A percentile compares a stretch with the other conserved stretches of the same genome.
Evolutionary conservation across 345 rosid genomes (phyloP).

Genomic region (Citrus sp.): DNA sequence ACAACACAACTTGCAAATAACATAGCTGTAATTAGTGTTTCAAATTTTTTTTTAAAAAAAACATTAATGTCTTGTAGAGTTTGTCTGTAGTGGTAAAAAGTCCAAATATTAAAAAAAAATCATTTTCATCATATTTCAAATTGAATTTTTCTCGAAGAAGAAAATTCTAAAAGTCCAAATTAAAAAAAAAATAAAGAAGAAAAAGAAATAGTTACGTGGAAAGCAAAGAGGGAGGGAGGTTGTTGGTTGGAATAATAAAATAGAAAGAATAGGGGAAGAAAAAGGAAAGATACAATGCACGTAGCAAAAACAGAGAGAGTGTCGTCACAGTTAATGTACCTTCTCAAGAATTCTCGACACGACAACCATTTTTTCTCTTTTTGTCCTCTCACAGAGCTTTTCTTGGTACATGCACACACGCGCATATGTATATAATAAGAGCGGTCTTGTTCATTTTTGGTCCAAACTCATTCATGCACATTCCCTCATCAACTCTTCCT

Average conservation of each 20-base stretch:
- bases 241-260: slow-evolving; percentile 7
- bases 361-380: neutral
- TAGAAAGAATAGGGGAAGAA: neutral
- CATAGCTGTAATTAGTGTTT: no score
- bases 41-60: no score
- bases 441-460: neutral
- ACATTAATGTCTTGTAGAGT: no score
- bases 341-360: slow-evolving; percentile 16
- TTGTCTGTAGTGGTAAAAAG: no score
- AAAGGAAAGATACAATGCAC: slow-evolving; percentile 44
- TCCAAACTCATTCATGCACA: neutral
- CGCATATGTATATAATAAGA: slow-evolving; percentile 5
- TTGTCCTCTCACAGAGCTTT: no score
- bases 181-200: no score
- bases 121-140: no score
- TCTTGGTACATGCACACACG: no score
- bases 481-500: neutral
- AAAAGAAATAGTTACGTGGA: neutral
- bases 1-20: no score
- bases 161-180: neutral
- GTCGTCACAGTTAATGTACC: slow-evolving; percentile 34
- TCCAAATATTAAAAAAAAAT: no score
- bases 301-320: neutral
- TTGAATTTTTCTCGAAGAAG: no score
- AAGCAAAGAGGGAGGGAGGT: neutral